Base-by-base conservation (phyloP, 371 early-diverging fungal genomes). In the Dichotomocladium elegans region DNA sequence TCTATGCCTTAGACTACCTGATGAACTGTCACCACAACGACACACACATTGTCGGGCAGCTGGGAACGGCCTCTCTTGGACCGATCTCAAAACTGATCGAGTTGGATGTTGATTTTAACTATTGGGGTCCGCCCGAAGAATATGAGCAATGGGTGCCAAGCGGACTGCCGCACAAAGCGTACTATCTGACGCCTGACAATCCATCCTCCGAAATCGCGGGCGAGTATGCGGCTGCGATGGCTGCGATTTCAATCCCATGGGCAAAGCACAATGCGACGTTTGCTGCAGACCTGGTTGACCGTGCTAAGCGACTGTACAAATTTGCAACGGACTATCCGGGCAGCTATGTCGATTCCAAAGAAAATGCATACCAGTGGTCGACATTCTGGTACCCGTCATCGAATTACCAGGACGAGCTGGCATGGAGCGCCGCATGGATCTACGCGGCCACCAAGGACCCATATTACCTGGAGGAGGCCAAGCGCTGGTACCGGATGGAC, bases 71-170 rank as follows among this genome's bases (percentile, higher is more conserved):
- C 2, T 77, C 78, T 3, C 51, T 76, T 8, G 76, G 74, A 1
- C 72, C 71, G 8, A 69, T 70, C 25, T 73, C 72, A 9, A 76
- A 76, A 45, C 55, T 53, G 31, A 63, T 72, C 4, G 77, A 66
- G 49, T 46, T 72, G 41, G 82, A 80, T 41, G 72, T 80, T 2
- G 82, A 82, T 41, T 82, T 82, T 53, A 75, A 75, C 35, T 82
- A 82, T 43, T 80, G 70, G 69, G 80, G 80, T 2, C 80, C 82
- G 29, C 80, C 82, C 12, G 82, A 82, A 59, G 79, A 78, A 53
- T 82, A 77, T 30, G 74, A 74, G 43, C 55, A 70, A 60, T 76
- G 82, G 74, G 79, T 79, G 0, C 80, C 80, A 1, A 63, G 64
- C 1, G 75, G 75, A 15, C 30, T 70, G 2, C 70, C 70, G 8